Conservation (phyloP, 2,329 filamentous ascomycete genomes). For the Claviceps citrina region DNA sequence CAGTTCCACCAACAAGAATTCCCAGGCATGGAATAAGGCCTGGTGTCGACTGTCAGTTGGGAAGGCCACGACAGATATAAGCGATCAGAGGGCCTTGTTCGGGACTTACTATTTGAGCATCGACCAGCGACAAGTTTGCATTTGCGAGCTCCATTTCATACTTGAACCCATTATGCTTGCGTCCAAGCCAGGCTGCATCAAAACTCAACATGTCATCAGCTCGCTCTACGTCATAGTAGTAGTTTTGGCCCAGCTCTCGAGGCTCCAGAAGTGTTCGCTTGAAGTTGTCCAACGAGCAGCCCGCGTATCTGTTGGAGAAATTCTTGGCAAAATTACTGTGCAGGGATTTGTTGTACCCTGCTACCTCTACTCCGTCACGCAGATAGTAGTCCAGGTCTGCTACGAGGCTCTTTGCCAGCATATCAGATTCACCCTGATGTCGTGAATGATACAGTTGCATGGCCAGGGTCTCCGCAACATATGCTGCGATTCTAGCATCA, state of each 20-base stretch:
- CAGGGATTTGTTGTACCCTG: conserved; percentile 72
- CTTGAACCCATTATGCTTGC: conserved; percentile 55
- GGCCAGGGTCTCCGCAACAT: conserved; percentile 73
- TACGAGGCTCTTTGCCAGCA: conserved; percentile 55
- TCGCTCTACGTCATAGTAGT: conserved; percentile 69
- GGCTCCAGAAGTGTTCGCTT: conserved; percentile 57
- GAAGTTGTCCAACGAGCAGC: conserved; percentile 60
- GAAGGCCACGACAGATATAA: neutral
- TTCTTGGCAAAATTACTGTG: conserved; percentile 78
- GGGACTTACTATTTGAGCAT: conserved; percentile 65
- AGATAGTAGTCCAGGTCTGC: conserved; percentile 66
- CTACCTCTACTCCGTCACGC: conserved; percentile 61
- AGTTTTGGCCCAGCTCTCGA: conserved; percentile 54
- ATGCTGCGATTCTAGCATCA: conserved; percentile 59
- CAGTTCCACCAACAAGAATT: conserved; percentile 71
- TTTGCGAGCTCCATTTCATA: conserved; percentile 79
- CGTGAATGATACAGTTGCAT: conserved; percentile 81
- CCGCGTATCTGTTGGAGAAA: conserved; percentile 61
- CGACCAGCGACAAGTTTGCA: conserved; percentile 76
- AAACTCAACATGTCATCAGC: conserved; percentile 63
- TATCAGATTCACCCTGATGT: conserved; percentile 51
- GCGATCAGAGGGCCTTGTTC: conserved; percentile 7
- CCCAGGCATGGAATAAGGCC: conserved; percentile 79
- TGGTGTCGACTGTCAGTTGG: conserved; percentile 16
- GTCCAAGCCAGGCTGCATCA: conserved; percentile 63